Evolutionary conservation across 176 grass and related monocot genomes (phyloP).

Genomic region (Oropetium thomaeum): DNA sequence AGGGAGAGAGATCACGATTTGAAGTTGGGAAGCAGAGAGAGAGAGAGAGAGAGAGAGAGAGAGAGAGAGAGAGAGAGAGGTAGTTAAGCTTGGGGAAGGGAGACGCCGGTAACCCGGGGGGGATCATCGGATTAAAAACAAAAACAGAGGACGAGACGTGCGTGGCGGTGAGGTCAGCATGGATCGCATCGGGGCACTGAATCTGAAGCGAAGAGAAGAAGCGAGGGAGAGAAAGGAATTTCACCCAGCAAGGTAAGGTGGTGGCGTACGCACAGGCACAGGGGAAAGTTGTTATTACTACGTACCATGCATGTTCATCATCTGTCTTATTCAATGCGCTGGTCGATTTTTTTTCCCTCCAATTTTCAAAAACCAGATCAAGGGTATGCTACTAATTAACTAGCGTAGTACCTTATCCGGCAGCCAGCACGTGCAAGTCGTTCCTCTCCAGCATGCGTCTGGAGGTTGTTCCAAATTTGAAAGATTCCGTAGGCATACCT

Average conservation of each 20-base stretch:
- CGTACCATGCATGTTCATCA: too few relatives aligned
- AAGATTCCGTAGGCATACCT: neutral
- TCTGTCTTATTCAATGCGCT: neutral
- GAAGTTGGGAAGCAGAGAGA: too few relatives aligned
- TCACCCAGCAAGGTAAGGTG: neutral
- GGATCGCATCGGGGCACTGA: slow-evolving; percentile 23
- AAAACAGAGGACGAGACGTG: neutral
- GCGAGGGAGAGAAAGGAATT: slow-evolving; percentile 10
- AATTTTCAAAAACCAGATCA: neutral
- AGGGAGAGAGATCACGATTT: neutral
- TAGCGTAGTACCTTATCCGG: neutral
- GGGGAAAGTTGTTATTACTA: slow-evolving; percentile 59
- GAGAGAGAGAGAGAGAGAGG: too few relatives aligned
- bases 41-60: too few relatives aligned
- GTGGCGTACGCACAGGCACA: too few relatives aligned
- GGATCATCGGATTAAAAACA: too few relatives aligned
- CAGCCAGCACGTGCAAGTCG: neutral
- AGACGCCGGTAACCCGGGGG: slow-evolving; percentile 6
- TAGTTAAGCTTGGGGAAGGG: slow-evolving; percentile 15
- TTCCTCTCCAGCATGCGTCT: neutral
- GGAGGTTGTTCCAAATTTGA: neutral
- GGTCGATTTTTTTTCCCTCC: neutral
- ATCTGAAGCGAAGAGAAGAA: neutral
- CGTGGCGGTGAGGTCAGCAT: neutral
- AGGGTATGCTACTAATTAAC: neutral